Percentiles rank a stretch among this genome's conserved stretches.
Conservation (phyloP, 2,329 filamentous ascomycete species). For the Fusarium sp. region DNA sequence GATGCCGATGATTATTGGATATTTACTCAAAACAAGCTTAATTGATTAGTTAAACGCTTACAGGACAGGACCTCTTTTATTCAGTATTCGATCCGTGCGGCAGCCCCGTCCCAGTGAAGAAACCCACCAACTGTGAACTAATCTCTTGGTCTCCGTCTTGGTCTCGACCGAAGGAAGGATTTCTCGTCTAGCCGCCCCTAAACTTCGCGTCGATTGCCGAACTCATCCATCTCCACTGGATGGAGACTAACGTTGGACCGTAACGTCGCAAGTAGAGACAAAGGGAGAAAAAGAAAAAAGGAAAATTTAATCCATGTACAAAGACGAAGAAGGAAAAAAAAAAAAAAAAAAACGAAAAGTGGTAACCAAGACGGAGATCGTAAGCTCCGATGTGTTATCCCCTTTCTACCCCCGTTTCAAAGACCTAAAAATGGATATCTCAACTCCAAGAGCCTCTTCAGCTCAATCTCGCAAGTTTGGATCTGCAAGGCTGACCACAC, state of each 20-base stretch:
- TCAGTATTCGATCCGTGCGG: neutral
- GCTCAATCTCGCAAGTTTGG: neutral
- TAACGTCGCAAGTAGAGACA: neutral
- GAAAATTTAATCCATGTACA: neutral
- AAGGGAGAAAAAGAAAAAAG: neutral
- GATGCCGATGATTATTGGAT: neutral
- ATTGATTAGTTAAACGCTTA: neutral
- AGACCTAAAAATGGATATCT: constrained; percentile 2
- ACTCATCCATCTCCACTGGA: constrained; percentile 1
- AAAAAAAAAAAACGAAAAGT: neutral
- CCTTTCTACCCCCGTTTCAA: constrained; percentile 4
- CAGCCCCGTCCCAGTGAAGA: neutral
- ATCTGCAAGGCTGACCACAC: constrained; percentile 3
- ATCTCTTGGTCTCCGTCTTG: neutral
- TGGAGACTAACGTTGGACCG: neutral
- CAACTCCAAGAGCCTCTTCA: neutral
- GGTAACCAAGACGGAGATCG: neutral
- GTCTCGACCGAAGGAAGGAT: constrained; percentile 1
- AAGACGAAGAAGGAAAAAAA: neutral
- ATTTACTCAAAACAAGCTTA: neutral
- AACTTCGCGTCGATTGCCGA: constrained; percentile 26
- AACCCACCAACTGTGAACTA: constrained; percentile 5
- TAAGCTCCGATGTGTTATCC: constrained; percentile 7
- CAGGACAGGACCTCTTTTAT: neutral
- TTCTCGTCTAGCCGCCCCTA: neutral